Evolutionary conservation across 192 early-diverging fungal species (phyloP).

Genomic region (Coemansia reversa): DNA sequence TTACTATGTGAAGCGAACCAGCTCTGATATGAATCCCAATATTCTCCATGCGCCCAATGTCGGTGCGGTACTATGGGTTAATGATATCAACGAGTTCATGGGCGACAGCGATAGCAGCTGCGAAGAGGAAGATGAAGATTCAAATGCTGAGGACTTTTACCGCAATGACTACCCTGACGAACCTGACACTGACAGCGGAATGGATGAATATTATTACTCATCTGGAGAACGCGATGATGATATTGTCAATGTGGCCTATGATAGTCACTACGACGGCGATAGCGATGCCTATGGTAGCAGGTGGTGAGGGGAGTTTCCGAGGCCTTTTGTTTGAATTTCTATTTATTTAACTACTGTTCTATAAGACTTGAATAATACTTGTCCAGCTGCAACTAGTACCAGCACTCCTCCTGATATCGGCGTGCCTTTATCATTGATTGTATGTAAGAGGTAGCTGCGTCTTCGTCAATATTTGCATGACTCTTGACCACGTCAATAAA

Average conservation of each 20-base stretch:
- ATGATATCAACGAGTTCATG: conserved; percentile 48
- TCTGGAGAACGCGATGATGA: conserved; percentile 29
- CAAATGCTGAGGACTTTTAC: conserved; percentile 76
- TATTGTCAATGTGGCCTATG: conserved; percentile 1
- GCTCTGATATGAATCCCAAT: conserved; percentile 3
- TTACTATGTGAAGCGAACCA: conserved; percentile 60
- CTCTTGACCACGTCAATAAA: conserved; percentile 21
- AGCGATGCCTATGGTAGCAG: neutral
- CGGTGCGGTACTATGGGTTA: conserved; percentile 54
- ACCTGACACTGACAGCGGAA: conserved; percentile 31
- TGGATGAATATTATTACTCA: conserved; percentile 30
- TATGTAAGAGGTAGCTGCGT: conserved; percentile 6
- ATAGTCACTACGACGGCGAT: conserved; percentile 1
- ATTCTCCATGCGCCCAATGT: conserved; percentile 5
- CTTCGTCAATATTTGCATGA: neutral
- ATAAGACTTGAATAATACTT: neutral
- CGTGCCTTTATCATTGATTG: conserved; percentile 61
- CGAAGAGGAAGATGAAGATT: conserved; percentile 59
- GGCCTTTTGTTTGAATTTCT: conserved; percentile 13
- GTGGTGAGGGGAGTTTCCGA: neutral
- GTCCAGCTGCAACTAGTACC: conserved; percentile 47
- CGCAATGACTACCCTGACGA: conserved; percentile 80
- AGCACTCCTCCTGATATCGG: conserved; percentile 85
- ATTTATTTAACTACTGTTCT: conserved; percentile 5
- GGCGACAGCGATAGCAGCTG: conserved; percentile 37